These are phyloP conservation scores for Turnera subulata DNA, from an alignment of 345 rosid genomes.

Conservation along the genomic window DNA sequence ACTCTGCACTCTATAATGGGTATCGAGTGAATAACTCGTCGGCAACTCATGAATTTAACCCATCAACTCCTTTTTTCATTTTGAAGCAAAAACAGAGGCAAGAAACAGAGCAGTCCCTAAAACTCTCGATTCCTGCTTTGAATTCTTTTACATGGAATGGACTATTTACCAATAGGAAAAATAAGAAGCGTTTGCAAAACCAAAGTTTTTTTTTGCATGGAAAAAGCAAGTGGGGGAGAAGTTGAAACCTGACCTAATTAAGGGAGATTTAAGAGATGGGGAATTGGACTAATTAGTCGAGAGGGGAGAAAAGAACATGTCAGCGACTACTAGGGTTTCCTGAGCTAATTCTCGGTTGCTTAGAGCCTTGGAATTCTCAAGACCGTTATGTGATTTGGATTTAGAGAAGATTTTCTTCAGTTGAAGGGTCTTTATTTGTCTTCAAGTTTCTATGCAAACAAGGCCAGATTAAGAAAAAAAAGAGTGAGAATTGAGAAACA, in stretches of 20 bases:
- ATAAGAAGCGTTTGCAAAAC: slow-evolving; percentile 20
- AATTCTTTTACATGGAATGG: slow-evolving; percentile 35
- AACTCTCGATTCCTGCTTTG: slow-evolving; percentile 40
- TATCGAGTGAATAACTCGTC: slow-evolving; percentile 11
- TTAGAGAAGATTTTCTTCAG: slow-evolving; percentile 21
- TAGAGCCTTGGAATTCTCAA: slow-evolving; percentile 51
- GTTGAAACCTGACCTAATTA: slow-evolving; percentile 56
- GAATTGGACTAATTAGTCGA: slow-evolving; percentile 1
- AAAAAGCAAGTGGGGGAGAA: slow-evolving; percentile 25
- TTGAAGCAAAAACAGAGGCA: slow-evolving; percentile 40
- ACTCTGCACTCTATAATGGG: slow-evolving; percentile 24
- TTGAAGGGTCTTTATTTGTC: slow-evolving; percentile 31
- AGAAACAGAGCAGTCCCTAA: slow-evolving; percentile 27
- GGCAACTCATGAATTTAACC: slow-evolving; percentile 33
- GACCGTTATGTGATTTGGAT: slow-evolving; percentile 35
- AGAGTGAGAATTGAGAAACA: too few relatives aligned
- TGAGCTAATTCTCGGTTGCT: slow-evolving; percentile 48
- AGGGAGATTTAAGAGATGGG: slow-evolving; percentile 14
- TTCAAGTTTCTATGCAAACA: background rate
- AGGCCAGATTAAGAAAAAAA: background rate
- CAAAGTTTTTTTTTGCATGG: slow-evolving; percentile 20
- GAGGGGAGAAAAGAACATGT: slow-evolving; percentile 48
- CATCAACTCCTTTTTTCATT: slow-evolving; percentile 32
- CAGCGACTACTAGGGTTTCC: slow-evolving; percentile 36
- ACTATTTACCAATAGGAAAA: slow-evolving; percentile 49